These are phyloP conservation scores for Wallemia mellicola DNA, from an alignment of 1,284 basidiomycete species.

Conservation along the genomic window DNA sequence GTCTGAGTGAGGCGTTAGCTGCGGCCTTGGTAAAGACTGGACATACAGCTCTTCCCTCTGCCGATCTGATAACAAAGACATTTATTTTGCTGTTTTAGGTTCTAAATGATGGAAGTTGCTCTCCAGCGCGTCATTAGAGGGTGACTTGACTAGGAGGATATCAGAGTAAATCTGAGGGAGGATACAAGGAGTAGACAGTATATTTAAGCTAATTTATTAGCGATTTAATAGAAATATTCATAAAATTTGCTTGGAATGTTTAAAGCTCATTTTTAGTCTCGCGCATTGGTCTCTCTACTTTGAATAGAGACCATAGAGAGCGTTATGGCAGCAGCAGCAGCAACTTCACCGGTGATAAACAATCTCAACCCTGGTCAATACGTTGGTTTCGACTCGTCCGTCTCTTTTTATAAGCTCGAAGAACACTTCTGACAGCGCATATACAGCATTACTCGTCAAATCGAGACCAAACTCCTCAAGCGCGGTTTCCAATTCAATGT, in stretches of 20 bases:
- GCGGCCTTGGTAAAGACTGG: too few species aligned
- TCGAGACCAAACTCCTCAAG: slow-evolving; percentile 97
- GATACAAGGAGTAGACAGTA: too few species aligned
- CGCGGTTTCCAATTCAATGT: slow-evolving; percentile 98
- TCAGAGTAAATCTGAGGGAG: too few species aligned
- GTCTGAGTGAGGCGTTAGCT: too few species aligned
- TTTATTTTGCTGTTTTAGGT: neutral
- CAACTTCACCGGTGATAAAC: neutral
- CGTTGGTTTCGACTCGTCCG: neutral
- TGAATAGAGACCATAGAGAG: neutral
- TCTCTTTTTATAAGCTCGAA: neutral
- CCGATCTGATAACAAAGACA: neutral
- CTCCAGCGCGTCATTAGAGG: neutral
- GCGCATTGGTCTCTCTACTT: neutral
- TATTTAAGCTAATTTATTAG: too few species aligned
- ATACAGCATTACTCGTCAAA: slow-evolving; percentile 68
- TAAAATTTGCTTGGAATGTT: neutral
- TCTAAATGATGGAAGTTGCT: neutral
- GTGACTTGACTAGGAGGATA: too few species aligned
- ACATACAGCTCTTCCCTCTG: neutral
- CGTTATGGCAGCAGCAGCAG: neutral
- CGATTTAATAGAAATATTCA: neutral
- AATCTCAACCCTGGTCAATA: neutral
- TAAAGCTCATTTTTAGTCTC: neutral
- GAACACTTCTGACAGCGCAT: slow-evolving; percentile 1